Conservation (phyloP, 306 rosid genomes). For the Casuarina cunninghamiana region DNA sequence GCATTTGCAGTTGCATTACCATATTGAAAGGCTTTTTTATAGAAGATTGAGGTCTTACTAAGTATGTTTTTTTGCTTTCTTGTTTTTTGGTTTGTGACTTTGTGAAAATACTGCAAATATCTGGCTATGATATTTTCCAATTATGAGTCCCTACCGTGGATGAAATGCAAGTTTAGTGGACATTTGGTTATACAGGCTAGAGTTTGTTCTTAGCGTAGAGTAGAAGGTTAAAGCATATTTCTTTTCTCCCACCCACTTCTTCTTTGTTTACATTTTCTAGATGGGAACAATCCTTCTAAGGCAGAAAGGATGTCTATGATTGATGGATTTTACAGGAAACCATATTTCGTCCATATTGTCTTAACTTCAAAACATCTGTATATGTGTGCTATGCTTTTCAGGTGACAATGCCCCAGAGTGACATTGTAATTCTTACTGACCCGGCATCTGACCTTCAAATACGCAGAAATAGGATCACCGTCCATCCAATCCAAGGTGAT, state of each 20-base stretch:
- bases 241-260: not conserved
- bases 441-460: slow-evolving; percentile 74
- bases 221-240: not conserved
- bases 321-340: not conserved
- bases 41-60: slow-evolving; percentile 8
- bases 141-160: not conserved
- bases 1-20: not conserved
- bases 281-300: not conserved
- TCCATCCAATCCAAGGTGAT: slow-evolving; percentile 78
- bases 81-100: not conserved
- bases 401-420: slow-evolving; percentile 76
- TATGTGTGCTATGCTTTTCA: slow-evolving; percentile 39
- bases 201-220: not conserved
- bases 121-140: not conserved
- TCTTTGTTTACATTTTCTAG: not conserved
- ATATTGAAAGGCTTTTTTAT: not conserved
- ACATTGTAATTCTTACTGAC: slow-evolving; percentile 69
- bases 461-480: slow-evolving; percentile 58
- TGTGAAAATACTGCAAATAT: not conserved
- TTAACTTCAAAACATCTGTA: not conserved
- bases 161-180: not conserved
- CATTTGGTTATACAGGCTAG: not conserved
- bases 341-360: not conserved
- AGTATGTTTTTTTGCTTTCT: not conserved
- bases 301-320: not conserved